Evolutionary conservation across 1,139 yeast genomes (phyloP), one percentile per base, ranked within the genome.

Genomic region (Taphrina deformans): DNA sequence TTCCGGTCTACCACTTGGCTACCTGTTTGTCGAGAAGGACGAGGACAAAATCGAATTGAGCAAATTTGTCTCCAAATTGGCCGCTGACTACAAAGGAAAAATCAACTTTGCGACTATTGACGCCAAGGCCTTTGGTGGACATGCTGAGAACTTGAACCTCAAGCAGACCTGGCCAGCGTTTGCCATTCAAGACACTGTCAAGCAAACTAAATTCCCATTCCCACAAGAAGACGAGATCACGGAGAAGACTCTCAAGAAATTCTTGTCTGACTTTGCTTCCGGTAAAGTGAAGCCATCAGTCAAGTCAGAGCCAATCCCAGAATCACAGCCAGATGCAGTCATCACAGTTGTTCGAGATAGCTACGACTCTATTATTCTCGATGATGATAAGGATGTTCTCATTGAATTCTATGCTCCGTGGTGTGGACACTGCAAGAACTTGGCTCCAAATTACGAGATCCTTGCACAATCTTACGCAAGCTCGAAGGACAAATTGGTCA

Each of bases 361-460:
- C 76, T 93, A 89, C 78, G 86, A 87, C 55, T 83, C 83, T 27
- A 79, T 89, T 69, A 82, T 89, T 69, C 78, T 80, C 44, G 92
- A 90, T 74, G 78, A 80, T 62, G 77, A 82, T 67, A 89, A 89
- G 82, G 97, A 92, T 76, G 91, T 93, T 64, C 81, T 93, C 70
- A 93, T 93, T 70, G 90, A 92, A 80, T 92, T 89, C 80, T 92
- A 89, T 75, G 98, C 98, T 65, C 96, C 97, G 78, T 93, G 99
- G 99, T 92, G 99, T 81, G 97, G 98, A 63, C 97, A 92, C 82
- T 92, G 98, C 83, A 92, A 92, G 83, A 89, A 84, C 79, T 82
- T 92, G 78, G 96, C 96, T 66, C 98, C 98, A 74, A 81, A 80
- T 68, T 92, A 64, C 71, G 73, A 74, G 27, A 73, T 72, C 16